Evolutionary conservation across 768 basidiomycete species (phyloP), one percentile per base, ranked within the genome.

Genomic region (Calocera viscosa): DNA sequence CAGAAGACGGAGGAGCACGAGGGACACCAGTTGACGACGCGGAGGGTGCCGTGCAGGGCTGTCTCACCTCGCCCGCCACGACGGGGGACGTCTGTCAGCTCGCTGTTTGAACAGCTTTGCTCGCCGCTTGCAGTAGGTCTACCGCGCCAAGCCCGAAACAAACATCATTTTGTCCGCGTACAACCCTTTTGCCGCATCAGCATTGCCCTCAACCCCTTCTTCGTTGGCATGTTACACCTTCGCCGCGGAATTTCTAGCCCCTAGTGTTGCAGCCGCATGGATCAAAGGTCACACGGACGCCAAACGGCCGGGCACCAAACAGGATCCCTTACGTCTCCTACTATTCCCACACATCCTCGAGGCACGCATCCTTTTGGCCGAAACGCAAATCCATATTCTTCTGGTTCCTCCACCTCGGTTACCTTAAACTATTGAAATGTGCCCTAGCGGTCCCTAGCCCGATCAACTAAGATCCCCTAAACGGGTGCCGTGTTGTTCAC

Each of bases 21-120:
- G 66, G 43, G 24, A 35, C 33, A 17, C 33, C 26, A 24, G 32
- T 26, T 32, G 33, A 64, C 64, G 64, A 64, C 64, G 66, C 53
- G 47, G 66, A 33, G 11, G 49, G 63, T 30, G 65, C 43, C 49
- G 49, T n/a, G 14, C 11, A 49, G 10, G 49, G 12, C 53, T 60
- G 53, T 60, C 53, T 60, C 53, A 60, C 53, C 30, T 28, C 14
- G 53, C 53, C 53, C 14, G 53, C 53, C 53, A 60, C 53, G 53
- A 19, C 30, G 2, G 5, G 2, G 7, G 26, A 19, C 53, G 43
- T 7, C 19, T 47, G 8, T 3, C 19, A 47, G 43, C 24, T 40
- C 39, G 24, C 19, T 19, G 43, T 47, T 7, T 60, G 14, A 26
- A 10, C 53, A 26, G 53, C 53, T 60, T 7, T 60, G 53, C 30